Evolutionary conservation across 2,329 filamentous ascomycete genomes (phyloP).

Genomic region (Aspergillus latus): DNA sequence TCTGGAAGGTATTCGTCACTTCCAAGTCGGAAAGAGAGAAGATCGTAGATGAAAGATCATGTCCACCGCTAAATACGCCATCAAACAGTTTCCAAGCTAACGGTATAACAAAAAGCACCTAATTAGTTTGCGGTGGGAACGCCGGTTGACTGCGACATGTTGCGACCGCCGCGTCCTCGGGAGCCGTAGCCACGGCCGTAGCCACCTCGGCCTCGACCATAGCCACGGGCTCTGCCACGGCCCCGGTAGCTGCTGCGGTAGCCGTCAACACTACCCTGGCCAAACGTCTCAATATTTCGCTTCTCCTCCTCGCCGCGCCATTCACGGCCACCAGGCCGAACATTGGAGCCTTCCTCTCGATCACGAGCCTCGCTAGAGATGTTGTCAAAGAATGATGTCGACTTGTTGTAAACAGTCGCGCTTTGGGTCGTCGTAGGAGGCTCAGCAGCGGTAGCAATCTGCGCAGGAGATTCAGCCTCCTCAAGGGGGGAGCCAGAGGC

Average conservation of each 20-base stretch:
- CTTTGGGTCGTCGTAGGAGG: slow-evolving; percentile 36
- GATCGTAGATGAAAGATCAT: slow-evolving; percentile 19
- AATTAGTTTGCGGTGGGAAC: slow-evolving; percentile 36
- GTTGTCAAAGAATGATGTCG: slow-evolving; percentile 93
- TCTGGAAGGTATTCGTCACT: slow-evolving; percentile 26
- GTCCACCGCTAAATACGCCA: slow-evolving; percentile 22
- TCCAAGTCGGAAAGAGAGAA: slow-evolving; percentile 21
- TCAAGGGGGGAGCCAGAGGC: slow-evolving; percentile 69
- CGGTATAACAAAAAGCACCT: slow-evolving; percentile 13
- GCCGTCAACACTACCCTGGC: slow-evolving; percentile 90
- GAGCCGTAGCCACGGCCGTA: slow-evolving; percentile 45
- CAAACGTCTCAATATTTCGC: slow-evolving; percentile 97
- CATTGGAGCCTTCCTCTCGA: slow-evolving; percentile 67
- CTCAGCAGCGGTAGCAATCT: slow-evolving; percentile 42
- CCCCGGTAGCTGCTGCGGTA: slow-evolving; percentile 79
- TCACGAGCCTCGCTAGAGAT: slow-evolving; percentile 94
- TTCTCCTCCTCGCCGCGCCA: slow-evolving; percentile 91
- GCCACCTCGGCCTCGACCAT: slow-evolving; percentile 51
- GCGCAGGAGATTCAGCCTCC: slow-evolving; percentile 49
- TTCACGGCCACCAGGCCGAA: slow-evolving; percentile 74
- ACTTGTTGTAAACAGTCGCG: slow-evolving; percentile 72
- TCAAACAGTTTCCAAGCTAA: slow-evolving; percentile 15
- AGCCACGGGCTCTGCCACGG: slow-evolving; percentile 51
- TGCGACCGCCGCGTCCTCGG: slow-evolving; percentile 39
- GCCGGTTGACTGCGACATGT: slow-evolving; percentile 39